phyloP scores from a whole-genome alignment of 1,139 yeast species.

The Hemisphaericaspora xylofermentans region DNA sequence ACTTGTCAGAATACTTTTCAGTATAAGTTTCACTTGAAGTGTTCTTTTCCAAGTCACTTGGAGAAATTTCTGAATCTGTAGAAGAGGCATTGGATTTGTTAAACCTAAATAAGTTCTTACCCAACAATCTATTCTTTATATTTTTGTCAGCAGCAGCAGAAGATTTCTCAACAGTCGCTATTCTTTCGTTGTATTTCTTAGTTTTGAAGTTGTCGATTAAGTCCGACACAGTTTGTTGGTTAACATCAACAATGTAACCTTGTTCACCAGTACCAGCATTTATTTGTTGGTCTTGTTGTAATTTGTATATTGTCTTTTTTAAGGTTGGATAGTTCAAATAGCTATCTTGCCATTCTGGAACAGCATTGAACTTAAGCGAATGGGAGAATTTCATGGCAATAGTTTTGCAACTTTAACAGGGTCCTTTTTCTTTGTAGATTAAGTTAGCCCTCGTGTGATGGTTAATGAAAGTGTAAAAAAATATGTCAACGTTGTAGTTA shows the following conservation, averaged over 20 bases:
- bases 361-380: slow-evolving; percentile 74
- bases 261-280: slow-evolving; percentile 23
- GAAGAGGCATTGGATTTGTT: slow-evolving; percentile 7
- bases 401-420: not conserved
- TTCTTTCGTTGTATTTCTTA: slow-evolving; percentile 2
- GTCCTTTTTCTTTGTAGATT: not conserved
- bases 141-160: slow-evolving; percentile 5
- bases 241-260: slow-evolving; percentile 24
- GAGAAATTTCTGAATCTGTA: slow-evolving; percentile 8
- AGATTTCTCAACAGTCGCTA: slow-evolving; percentile 7
- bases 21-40: slow-evolving; percentile 7
- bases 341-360: slow-evolving; percentile 75
- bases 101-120: slow-evolving; percentile 11
- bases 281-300: slow-evolving; percentile 38
- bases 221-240: slow-evolving; percentile 27
- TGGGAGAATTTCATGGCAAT: slow-evolving; percentile 68
- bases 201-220: slow-evolving; percentile 21
- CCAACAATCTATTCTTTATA: slow-evolving; percentile 12
- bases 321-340: slow-evolving; percentile 66
- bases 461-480: not conserved
- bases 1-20: slow-evolving; percentile 14
- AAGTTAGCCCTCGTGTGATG: slow-evolving; percentile 7
- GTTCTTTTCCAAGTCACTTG: slow-evolving; percentile 11
- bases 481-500: not conserved
- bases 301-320: slow-evolving; percentile 57